Evolutionary conservation across 495 filamentous ascomycete genomes (phyloP), one percentile per base, ranked within the genome.

Genomic region (Amorphotheca resinae): DNA sequence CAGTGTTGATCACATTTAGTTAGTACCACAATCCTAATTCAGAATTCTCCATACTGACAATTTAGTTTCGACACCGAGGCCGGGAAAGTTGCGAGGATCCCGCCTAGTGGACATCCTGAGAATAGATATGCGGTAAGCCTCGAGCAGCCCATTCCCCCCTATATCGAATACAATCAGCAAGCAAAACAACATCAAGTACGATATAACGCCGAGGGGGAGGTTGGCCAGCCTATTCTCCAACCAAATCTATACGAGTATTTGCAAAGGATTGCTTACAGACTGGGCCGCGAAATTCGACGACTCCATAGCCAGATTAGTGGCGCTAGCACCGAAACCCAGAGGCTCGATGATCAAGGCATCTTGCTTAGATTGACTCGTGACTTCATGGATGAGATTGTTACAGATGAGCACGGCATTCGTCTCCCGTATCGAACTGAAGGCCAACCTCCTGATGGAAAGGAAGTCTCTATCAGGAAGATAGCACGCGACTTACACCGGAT

Each of bases 31-130:
- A 11, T 2, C 34, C 14, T 22, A 18, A 11, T 21, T 30, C 15
- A 9, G 14, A 11, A n/a, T 40, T 2, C 15, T 32, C 12, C 14
- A 32, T 2, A 26, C 39, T 32, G 39, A 32, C 12, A 9, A 20
- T 4, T 28, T 17, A 22, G 30, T 18, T 43, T 43, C 17, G 41
- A 43, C 14, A 7, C 3, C 6, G 15, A 26, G 8, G n/a, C 21
- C n/a, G 12, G 25, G 20, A 16, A 25, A 34, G 16, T 25, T 11
- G 42, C 45, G 17, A 38, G 45, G 17, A 41, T 55, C 22, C 52
- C 52, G 23, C 30, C 47, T 9, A 46, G n/a, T 16, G 45, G 52
- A 12, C 52, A 55, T 26, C 52, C 52, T 14, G 52, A 55, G 18
- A 49, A 55, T 26, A 48, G 41, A 35, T 55, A 43, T 20, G 39